Base-by-base conservation (phyloP, 2,329 filamentous ascomycete species). In the Cladosporium sp. region DNA sequence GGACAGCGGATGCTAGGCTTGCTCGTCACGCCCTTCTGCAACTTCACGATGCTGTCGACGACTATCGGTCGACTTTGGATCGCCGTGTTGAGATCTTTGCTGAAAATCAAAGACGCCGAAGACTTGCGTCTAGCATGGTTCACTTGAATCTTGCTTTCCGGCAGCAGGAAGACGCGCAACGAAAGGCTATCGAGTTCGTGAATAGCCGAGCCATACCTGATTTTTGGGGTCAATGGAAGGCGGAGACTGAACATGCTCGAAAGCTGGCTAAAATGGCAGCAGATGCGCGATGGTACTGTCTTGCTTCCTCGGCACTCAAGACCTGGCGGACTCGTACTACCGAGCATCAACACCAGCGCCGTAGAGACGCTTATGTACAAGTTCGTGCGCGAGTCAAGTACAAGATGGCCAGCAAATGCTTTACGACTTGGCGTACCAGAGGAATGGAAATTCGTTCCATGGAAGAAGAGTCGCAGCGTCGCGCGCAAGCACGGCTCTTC, bases 231-330 rank as follows among this genome's bases (percentile, higher is more conserved):
- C 73, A 69, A 18, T 74, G 80, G 67, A 73, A 75, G 31, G 71
- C 75, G 21, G 76, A 76, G 44, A 73, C 75, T 7, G 74, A 79
- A 18, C 80, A 85, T 68, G 74, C 82, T 12, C 71, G 75, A 29
- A 79, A 82, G 69, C 73, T 88, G 53, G 79, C 84, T 52, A 77
- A 77, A 28, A 85, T 83, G 84, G 83, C 85, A 29, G 75, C 75
- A n/a, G 81, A 85, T 72, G 85, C 85, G 28, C 76, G 80, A 12
- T 88, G 84, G 69, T 88, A 86, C 72, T 83, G 85, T 44, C 71
- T 84, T n/a, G 77, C 80, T 50, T 86, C 78, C 8, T 78, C 76
- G 50, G 76, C 79, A 2, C 69, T 88, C 61, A 85, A 82, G 68
- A 73, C 74, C 16, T 88, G 85, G 86, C 80, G 79, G 26, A 76